Evolutionary conservation across 176 grass and related monocot species (phyloP), one percentile per base, ranked within the genome.

Genomic region (Cenchrus americanus): DNA sequence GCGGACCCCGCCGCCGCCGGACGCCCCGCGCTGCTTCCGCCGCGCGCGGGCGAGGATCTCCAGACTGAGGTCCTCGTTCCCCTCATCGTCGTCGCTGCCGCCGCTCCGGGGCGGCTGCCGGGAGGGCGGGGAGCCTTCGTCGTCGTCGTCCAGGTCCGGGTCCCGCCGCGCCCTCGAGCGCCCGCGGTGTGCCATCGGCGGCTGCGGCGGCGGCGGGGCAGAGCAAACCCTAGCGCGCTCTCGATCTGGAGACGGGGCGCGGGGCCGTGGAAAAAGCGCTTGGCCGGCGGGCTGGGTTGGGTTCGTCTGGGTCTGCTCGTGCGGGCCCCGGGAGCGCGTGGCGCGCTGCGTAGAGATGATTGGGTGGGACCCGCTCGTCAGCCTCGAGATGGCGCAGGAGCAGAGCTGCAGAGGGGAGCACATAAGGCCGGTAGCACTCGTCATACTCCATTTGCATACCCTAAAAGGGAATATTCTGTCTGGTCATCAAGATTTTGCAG

Each of bases 41-140:
- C 85, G 77, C 65, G 50, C 87, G 81, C 85, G 86, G 77, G 86
- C 87, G 30, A 99, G 13, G 83, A 99, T 90, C 58, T 92, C 93
- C 14, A 99, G 85, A 52, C 76, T 94, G 69, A 99, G 91, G 70
- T 99, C 96, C 85, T 92, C 88, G 89, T 99, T 99, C 27, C 89
- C 84, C 66, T 90, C 91, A 10, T 92, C 89, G 48, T 95, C 94
- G 5, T 8, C 30, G 54, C 58, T n/a, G 79, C 27, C 19, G 6
- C 21, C 21, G 79, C 50, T 4, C 9, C 5, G 34, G 30, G 27
- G 51, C 64, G 51, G 50, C 51, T 19, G 44, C 68, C 48, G 62
- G 30, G 14, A 42, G 6, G 44, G 75, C 8, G 75, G 71, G 8
- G 44, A 34, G 2, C 17, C 69, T 6, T 0, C 57, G n/a, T 1